Evolutionary conservation across 768 basidiomycete species (phyloP).

Genomic region (Rickenella mellea): DNA sequence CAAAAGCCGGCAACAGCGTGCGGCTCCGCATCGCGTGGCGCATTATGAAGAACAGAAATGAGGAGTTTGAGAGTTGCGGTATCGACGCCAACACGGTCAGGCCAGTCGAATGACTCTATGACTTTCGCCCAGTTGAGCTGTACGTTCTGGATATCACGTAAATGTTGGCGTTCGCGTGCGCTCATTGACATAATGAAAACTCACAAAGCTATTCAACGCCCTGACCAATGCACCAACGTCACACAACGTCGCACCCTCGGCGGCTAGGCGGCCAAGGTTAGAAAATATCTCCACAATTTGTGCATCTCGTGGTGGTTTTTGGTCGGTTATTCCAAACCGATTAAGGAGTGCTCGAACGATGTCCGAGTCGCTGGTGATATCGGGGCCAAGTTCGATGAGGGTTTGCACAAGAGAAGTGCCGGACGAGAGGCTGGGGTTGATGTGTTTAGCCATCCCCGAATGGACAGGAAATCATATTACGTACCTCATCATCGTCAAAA

Average conservation of each 20-base stretch:
- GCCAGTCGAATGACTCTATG: constrained; percentile 79
- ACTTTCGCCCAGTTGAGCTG: constrained; percentile 73
- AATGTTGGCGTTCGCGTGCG: constrained; percentile 6
- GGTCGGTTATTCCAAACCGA: constrained; percentile 68
- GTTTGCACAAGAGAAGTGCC: constrained; percentile 66
- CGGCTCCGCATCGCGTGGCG: constrained; percentile 64
- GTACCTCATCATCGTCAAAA: constrained; percentile 69
- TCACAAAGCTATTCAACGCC: constrained; percentile 64
- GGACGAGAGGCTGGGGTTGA: constrained; percentile 43
- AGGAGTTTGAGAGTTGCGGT: constrained; percentile 84
- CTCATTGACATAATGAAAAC: constrained; percentile 18
- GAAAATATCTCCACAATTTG: constrained; percentile 68
- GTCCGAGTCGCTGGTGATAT: constrained; percentile 68
- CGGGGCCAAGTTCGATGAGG: constrained; percentile 69
- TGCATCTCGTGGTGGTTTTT: constrained; percentile 59
- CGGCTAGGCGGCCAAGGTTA: constrained; percentile 54
- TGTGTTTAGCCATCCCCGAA: too few relatives aligned
- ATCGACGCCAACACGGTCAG: constrained; percentile 77
- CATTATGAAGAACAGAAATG: constrained; percentile 78
- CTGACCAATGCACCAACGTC: constrained; percentile 70
- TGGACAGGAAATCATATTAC: too few relatives aligned
- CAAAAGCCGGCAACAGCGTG: constrained; percentile 84
- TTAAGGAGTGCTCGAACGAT: constrained; percentile 57
- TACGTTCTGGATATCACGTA: constrained; percentile 37
- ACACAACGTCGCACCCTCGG: constrained; percentile 63